These are phyloP conservation scores for Russula ochroleuca DNA, from an alignment of 768 basidiomycete genomes.

Conservation along the genomic window DNA sequence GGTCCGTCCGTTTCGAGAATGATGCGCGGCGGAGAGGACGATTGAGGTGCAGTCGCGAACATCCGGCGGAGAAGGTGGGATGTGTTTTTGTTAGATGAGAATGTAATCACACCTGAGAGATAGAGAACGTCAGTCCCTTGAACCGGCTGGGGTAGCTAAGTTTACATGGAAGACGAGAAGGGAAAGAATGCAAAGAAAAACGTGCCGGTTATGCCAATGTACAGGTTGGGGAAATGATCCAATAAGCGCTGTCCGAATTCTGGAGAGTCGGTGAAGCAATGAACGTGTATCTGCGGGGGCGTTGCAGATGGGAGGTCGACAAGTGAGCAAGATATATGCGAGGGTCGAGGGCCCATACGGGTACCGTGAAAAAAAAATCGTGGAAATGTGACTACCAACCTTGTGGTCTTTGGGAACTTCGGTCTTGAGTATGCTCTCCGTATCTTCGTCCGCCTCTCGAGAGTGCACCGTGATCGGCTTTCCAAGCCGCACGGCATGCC, in stretches of 20 bases:
- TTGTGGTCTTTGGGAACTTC: slow-evolving; percentile 67
- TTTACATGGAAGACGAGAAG: not conserved
- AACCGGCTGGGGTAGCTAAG: not conserved
- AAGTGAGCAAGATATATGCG: not conserved
- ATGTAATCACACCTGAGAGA: slow-evolving; percentile 68
- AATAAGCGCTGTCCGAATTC: slow-evolving; percentile 67
- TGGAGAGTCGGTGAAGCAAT: slow-evolving; percentile 84
- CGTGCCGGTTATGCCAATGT: slow-evolving; percentile 75
- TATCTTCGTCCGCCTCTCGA: slow-evolving; percentile 80
- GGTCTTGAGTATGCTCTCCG: slow-evolving; percentile 70
- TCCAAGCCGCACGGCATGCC: slow-evolving; percentile 57
- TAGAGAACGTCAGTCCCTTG: not conserved
- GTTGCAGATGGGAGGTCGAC: not conserved
- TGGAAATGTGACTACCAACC: slow-evolving; percentile 34
- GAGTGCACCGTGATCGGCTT: slow-evolving; percentile 87
- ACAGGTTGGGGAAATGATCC: slow-evolving; percentile 74
- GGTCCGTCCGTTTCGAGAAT: slow-evolving; percentile 85
- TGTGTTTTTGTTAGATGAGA: slow-evolving; percentile 69
- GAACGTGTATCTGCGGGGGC: slow-evolving; percentile 66
- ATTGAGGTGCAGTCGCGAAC: slow-evolving; percentile 19
- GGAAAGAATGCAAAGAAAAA: not conserved
- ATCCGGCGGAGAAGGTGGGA: slow-evolving; percentile 54
- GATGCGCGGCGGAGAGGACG: slow-evolving; percentile 33
- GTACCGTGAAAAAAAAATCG: not conserved
- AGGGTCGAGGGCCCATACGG: not conserved